Percentiles rank a stretch among this genome's conserved stretches.
Evolutionary conservation across 352 stramenopile species (phyloP).

Genomic region (Pythium brassicae): DNA sequence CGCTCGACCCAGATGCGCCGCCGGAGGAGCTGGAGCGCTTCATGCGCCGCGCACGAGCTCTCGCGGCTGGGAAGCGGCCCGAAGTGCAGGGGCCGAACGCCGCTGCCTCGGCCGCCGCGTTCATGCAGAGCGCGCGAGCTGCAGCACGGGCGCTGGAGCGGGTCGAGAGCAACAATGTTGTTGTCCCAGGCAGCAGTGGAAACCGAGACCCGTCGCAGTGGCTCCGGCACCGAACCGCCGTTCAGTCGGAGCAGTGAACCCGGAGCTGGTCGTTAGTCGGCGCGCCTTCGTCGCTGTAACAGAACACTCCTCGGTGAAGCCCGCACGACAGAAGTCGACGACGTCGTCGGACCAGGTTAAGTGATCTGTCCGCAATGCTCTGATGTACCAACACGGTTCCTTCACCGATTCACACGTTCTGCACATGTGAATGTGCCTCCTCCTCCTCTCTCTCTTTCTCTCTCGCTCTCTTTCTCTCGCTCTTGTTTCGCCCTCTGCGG

Average conservation of each 20-base stretch:
- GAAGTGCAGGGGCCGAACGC: constrained; percentile 3
- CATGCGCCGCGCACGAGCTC: constrained; percentile 11
- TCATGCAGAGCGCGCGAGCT: constrained; percentile 9
- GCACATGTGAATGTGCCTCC: not conserved
- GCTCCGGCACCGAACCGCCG: not conserved
- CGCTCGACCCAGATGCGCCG: constrained; percentile 5
- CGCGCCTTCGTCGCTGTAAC: no score
- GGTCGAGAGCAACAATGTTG: not conserved
- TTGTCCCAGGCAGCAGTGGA: not conserved
- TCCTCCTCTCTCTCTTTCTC: no score
- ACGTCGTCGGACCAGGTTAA: no score
- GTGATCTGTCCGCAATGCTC: no score
- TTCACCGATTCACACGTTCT: no score
- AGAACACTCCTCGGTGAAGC: no score
- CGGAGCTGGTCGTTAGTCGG: no score
- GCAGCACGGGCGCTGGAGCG: constrained; percentile 3
- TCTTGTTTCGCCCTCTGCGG: no score
- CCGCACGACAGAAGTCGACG: no score
- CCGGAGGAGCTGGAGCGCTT: constrained; percentile 13
- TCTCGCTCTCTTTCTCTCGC: no score
- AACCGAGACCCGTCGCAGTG: not conserved
- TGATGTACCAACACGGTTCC: no score
- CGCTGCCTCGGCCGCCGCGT: constrained; percentile 6
- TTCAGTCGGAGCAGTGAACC: not conserved
- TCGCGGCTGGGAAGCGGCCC: constrained; percentile 6